Evolutionary conservation across 2,329 filamentous ascomycete species (phyloP), one percentile per base, ranked within the genome.

Genomic region (Colletotrichum sp.): DNA sequence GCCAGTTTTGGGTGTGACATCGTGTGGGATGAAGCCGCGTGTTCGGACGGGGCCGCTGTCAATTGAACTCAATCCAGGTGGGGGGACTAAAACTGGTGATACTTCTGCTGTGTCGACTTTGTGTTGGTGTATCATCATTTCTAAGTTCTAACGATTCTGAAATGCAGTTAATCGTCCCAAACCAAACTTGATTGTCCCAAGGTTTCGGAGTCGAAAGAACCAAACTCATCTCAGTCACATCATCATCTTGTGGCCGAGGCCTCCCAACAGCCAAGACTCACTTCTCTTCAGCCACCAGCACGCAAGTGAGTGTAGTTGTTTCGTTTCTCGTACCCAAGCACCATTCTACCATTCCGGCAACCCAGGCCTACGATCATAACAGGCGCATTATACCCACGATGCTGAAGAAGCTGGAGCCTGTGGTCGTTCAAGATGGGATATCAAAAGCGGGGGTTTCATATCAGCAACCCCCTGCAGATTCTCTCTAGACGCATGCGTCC

Each of bases 401-500:
- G 28, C 0, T 61, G 6, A 52, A 52, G 43, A 13, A 21, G 43
- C 43, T 13, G n/a, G 43, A 21, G 18, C 43, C 43, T 30, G 58
- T 30, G 18, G 28, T 61, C 9, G 30, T 48, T 67, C 30, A 26
- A 34, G 30, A 52, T 52, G n/a, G 6, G 43, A 58, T 58, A 36
- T 36, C 66, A 68, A 43, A 43, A 68, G 66, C 52, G 52, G 52
- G 66, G 32, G 66, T 68, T 60, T 68, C 66, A 68, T 16, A 28
- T 21, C 24, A 9, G 9, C 16, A 13, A 18, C 66, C 52, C 52
- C 66, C 66, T 68, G 66, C 66, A 68, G 66, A 58, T 6, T 8
- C 1, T 1, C 21, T 38, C 30, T 52, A 21, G 66, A 38, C 58
- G 66, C 66, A 43, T 36, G 52, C 16, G 4, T 43, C 66, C 66